Percentiles rank a stretch among this genome's conserved stretches.
Evolutionary conservation across 305 asterid species (phyloP).

Genomic region (Fraxinus paxiana): DNA sequence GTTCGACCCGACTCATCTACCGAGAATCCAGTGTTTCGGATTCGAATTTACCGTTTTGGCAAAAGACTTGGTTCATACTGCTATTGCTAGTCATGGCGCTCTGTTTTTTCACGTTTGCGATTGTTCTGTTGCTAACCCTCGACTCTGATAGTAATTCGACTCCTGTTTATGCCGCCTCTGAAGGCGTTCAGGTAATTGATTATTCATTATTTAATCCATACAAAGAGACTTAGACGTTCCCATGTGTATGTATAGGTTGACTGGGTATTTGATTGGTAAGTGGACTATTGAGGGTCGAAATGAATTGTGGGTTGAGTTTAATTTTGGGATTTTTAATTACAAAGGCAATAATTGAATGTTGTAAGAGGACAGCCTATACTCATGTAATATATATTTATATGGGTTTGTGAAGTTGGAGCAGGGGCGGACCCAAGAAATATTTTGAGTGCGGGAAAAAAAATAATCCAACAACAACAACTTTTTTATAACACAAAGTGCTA

Average conservation of each 20-base stretch:
- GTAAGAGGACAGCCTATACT: not conserved
- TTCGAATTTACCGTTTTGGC: constrained; percentile 58
- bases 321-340: not conserved
- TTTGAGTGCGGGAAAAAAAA: no score
- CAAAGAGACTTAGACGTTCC: not conserved
- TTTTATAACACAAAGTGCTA: not conserved
- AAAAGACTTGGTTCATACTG: constrained; percentile 52
- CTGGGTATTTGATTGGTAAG: not conserved
- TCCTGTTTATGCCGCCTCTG: constrained; percentile 81
- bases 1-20: constrained; percentile 50
- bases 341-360: not conserved
- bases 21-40: constrained; percentile 47
- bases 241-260: not conserved
- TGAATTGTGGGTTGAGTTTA: not conserved
- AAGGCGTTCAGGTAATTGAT: constrained; percentile 79
- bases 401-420: not conserved
- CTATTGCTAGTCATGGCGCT: constrained; percentile 59
- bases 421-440: no score
- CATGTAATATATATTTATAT: not conserved
- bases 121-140: constrained; percentile 50
- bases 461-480: no score
- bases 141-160: constrained; percentile 48
- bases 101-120: constrained; percentile 58
- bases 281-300: not conserved
- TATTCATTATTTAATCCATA: not conserved